A percentile compares a stretch with the other conserved stretches of the same genome.
Evolutionary conservation across 1,284 basidiomycete genomes (phyloP).

Genomic region (Ganoderma lingzhi): DNA sequence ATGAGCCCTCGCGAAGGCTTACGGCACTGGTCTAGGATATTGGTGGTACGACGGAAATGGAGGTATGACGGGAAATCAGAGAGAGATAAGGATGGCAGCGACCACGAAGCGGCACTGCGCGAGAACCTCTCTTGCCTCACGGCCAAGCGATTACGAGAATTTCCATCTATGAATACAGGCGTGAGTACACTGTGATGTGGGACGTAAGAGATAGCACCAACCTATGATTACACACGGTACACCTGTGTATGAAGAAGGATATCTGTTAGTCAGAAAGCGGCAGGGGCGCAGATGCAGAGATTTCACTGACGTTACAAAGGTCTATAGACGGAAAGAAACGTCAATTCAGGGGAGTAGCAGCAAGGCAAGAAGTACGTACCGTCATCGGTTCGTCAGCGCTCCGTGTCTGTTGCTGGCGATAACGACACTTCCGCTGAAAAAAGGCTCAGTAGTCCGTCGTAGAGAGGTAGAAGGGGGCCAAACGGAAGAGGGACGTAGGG

Average conservation of each 20-base stretch:
- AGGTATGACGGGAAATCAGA: neutral
- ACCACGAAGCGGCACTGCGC: neutral
- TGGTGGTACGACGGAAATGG: neutral
- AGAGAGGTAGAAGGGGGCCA: neutral
- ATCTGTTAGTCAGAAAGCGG: conserved; percentile 16
- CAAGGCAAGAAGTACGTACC: conserved; percentile 53
- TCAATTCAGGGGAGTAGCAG: conserved; percentile 22
- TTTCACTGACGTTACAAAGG: conserved; percentile 46
- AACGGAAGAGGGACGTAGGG: too few relatives aligned
- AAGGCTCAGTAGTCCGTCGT: conserved; percentile 6
- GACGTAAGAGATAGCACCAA: conserved; percentile 35
- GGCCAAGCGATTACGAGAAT: conserved; percentile 57
- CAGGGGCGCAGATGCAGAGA: neutral
- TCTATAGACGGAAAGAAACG: conserved; percentile 32
- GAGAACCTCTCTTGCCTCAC: neutral
- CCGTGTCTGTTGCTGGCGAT: conserved; percentile 94
- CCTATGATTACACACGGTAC: conserved; percentile 69
- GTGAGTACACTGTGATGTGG: conserved; percentile 7
- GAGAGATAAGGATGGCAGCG: neutral
- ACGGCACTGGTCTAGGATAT: conserved; percentile 5
- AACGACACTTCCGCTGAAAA: conserved; percentile 85
- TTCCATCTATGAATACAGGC: conserved; percentile 59
- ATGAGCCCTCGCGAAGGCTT: neutral
- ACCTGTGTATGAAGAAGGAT: conserved; percentile 44
- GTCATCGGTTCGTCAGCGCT: conserved; percentile 98